These are phyloP conservation scores for Chrysanthemum lavandulifolium DNA, from an alignment of 129 eudicot genomes.

Conservation along the genomic window DNA sequence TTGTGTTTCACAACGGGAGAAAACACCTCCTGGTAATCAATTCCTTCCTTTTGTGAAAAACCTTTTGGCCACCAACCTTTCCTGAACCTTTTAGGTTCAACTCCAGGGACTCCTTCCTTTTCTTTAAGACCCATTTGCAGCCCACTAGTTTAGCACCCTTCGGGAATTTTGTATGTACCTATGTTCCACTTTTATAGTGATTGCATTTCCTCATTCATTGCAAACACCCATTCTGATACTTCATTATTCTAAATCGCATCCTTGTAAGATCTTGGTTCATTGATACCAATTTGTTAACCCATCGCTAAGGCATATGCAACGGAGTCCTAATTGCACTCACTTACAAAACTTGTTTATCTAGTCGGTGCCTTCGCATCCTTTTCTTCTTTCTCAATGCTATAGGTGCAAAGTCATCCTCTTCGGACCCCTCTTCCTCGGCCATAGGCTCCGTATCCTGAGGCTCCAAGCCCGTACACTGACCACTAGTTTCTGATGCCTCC, in stretches of 20 bases:
- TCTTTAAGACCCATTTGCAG: constrained; percentile 23
- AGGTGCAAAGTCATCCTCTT: too few relatives aligned
- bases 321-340: background rate
- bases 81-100: constrained; percentile 5
- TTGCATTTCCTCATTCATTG: constrained; percentile 9
- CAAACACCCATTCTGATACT: background rate
- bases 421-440: too few relatives aligned
- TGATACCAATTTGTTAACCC: background rate
- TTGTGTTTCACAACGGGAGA: constrained; percentile 15
- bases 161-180: background rate
- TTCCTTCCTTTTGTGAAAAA: constrained; percentile 21
- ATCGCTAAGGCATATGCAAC: background rate
- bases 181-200: background rate
- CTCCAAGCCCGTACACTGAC: too few relatives aligned
- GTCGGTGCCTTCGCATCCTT: background rate
- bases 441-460: too few relatives aligned
- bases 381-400: too few relatives aligned
- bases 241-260: background rate
- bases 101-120: constrained; percentile 16
- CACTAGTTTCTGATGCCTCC: too few relatives aligned
- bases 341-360: background rate
- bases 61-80: background rate
- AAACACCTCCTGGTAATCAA: background rate
- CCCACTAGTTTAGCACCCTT: background rate
- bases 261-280: background rate